Conservation (phyloP, 75 land plant genomes). For the Selaginella moellendorffii region DNA sequence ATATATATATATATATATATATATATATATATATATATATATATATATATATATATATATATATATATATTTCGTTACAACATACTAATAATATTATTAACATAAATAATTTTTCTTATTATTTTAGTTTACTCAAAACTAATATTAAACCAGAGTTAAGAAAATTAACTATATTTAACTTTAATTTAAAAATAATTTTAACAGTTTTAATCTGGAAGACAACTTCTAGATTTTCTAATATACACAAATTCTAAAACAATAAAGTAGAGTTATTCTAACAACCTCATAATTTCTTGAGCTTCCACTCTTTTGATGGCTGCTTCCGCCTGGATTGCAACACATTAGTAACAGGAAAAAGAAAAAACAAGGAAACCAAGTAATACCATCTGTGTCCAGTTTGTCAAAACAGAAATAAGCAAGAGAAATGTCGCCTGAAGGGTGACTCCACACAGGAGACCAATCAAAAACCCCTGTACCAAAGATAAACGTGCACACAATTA, state of each 20-base stretch:
- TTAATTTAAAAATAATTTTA: not conserved
- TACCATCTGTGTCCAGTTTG: constrained; percentile 24
- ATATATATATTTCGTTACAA: not conserved
- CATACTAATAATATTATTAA: not conserved
- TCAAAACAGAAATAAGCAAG: constrained; percentile 13
- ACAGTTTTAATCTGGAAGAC: not conserved
- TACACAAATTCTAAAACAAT: not conserved
- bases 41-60: too few species aligned
- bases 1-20: constrained; percentile 7
- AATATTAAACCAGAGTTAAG: too few species aligned
- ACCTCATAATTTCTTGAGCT: not conserved
- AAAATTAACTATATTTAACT: not conserved
- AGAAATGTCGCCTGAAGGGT: constrained; percentile 8
- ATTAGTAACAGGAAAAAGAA: not conserved
- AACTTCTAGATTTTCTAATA: not conserved
- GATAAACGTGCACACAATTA: not conserved
- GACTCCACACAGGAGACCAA: constrained; percentile 18
- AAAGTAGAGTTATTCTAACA: not conserved
- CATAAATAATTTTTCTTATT: not conserved
- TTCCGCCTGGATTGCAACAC: constrained; percentile 5
- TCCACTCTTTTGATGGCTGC: not conserved
- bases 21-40: too few species aligned
- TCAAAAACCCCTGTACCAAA: constrained; percentile 18
- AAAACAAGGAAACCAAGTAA: not conserved
- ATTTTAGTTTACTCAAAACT: not conserved